Evolutionary conservation across 1,284 basidiomycete species (phyloP), one percentile per base, ranked within the genome.

Genomic region (Xerocomus minutiporus): DNA sequence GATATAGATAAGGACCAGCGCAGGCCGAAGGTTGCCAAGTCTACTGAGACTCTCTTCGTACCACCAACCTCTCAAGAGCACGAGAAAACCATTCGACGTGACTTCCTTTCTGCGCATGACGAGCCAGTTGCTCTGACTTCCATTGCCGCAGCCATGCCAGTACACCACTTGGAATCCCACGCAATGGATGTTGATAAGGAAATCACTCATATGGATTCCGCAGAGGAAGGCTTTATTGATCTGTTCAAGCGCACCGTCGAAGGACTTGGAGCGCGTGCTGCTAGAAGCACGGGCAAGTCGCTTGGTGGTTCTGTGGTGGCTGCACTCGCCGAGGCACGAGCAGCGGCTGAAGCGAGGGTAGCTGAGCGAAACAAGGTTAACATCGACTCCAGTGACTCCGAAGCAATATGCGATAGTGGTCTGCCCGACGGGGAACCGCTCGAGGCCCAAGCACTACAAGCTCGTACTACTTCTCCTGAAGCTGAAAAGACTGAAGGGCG

Each of bases 221-320:
- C 59, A 1, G 66, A 70, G 6, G 74, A 77, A 15, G 81, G 75
- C 40, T 76, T 84, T 58, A 72, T 88, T 40, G 76, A 81, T 61
- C 73, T 78, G 9, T 73, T 90, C 54, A 88, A 85, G 71, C 82
- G 79, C 62, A 86, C 81, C 2, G 79, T 88, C 0, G 80, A 86
- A 63, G 83, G 76, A 17, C 71, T 85, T 35, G 83, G 83, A n/a
- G 73, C 78, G n/a, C 79, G 78, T 5, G 64, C 75, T 42, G 78
- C 76, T n/a, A 87, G 83, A 63, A 79, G 76, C 48, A 73, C 76
- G 64, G 76, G 78, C 49, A 88, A 82, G 62, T 83, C 85, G n/a
- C 62, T 85, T 6, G 83, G 83, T 43, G 63, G 57, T 43, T 71
- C 67, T n/a, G 77, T 79, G 11, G 81, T 77, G 3, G 80, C 75